A percentile compares a stretch with the other conserved stretches of the same genome.
Evolutionary conservation across 192 early-diverging fungal species (phyloP).

Genomic region (Spinellus fusiger): DNA sequence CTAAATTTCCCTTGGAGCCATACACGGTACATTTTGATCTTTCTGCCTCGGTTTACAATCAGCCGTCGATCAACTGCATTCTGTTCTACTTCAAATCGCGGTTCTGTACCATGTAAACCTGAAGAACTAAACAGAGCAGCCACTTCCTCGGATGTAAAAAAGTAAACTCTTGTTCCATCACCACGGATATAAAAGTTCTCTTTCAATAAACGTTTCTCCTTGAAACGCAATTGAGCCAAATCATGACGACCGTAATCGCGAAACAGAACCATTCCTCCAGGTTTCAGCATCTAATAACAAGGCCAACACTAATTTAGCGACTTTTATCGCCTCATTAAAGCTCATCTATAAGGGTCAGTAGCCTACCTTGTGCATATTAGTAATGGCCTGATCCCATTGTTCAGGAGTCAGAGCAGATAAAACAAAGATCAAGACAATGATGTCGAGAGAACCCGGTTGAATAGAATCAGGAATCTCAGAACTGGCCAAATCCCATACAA

Average conservation of each 20-base stretch:
- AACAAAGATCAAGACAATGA: conserved; percentile 93
- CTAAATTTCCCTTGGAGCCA: conserved; percentile 98
- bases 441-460: conserved; percentile 79
- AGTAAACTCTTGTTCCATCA: conserved; percentile 93
- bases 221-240: conserved; percentile 95
- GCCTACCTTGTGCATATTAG: conserved; percentile 78
- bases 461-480: conserved; percentile 59
- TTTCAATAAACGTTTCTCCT: conserved; percentile 79
- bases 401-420: conserved; percentile 86
- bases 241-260: conserved; percentile 98
- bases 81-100: conserved; percentile 66
- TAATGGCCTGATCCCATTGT: conserved; percentile 74
- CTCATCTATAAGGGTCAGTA: neutral
- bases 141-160: conserved; percentile 66
- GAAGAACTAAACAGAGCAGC: conserved; percentile 28
- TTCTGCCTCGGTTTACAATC: conserved; percentile 83
- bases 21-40: conserved; percentile 96
- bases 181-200: conserved; percentile 97
- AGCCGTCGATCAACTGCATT: conserved; percentile 89
- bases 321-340: conserved; percentile 58
- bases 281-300: conserved; percentile 57
- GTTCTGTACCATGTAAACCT: conserved; percentile 37
- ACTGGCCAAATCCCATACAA: conserved; percentile 93
- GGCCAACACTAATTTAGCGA: conserved; percentile 83
- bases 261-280: conserved; percentile 86